Base-by-base conservation (phyloP, 176 grass and related monocot genomes). In the Poa pratensis region DNA sequence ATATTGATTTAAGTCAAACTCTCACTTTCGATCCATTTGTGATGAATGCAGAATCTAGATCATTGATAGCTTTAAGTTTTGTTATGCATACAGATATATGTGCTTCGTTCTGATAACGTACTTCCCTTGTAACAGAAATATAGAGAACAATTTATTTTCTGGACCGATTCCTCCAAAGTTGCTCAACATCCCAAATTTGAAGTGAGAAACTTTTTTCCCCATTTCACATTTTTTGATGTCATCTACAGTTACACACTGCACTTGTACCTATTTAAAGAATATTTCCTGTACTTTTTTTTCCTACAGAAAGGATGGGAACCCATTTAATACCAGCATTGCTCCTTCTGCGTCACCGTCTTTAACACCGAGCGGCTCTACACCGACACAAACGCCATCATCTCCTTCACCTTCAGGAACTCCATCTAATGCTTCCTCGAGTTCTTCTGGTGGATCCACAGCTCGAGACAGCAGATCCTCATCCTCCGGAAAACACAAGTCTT, bases 81-180 rank as follows among this genome's bases (percentile, higher is more conserved):
- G 26, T 69, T 35, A 67, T 79, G 78, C 35, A 79, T 90, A 20
- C 57, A 79, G 51, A 69, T 82, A 83, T 57, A 0, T 66, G 0
- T 30, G 26, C 81, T 78, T 76, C 1, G 40, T 73, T 87, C 60
- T 91, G 52, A 91, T 76, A 45, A 62, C 52, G 62, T 80, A 52
- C 75, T 75, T 87, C 60, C 61, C 60, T 66, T 37, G 19, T 37
- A 87, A 83, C 91, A 98, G 96, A 89, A 98, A 98, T 83, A 80
- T 98, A 57, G 93, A 92, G 68, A 94, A 98, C 81, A 98, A 98
- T 92, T 58, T 94, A 57, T 98, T 98, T 82, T 94, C 96, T 84
- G 96, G 93, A 86, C 77, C 84, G 37, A 80, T 98, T 76, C 93
- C 96, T 87, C 78, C 59, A 55, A 98, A 94, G 68, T 57, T 98